Base-by-base conservation (phyloP, 345 rosid genomes). In the Citrus glauca region DNA sequence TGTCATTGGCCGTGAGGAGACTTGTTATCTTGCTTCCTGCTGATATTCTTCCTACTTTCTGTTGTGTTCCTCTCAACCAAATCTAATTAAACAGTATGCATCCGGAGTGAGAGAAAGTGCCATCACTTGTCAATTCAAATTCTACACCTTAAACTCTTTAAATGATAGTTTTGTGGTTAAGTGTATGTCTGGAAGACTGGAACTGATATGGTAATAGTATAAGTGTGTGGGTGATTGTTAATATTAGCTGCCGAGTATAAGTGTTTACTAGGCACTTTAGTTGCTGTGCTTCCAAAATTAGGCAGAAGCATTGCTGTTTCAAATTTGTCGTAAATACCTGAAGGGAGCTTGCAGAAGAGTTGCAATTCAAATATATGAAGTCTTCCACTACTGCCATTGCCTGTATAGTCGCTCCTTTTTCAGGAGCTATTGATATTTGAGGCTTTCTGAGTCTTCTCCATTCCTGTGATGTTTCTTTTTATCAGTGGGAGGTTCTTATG, bases 1-100 rank as follows among this genome's bases (percentile, higher is more conserved):
- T 66, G 72, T 93, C 98, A 60, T 93, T 95, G 40, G 92, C 98
- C 40, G 91, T 89, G 40, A 93, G 88, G 37, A 95, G 89, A 84
- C 97, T 93, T 56, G 97, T 93, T 81, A 95, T 92, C 78, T 78
- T 93, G 88, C 99, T 91, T 66, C 96, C 98, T 70, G 96, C 93
- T 74, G 98, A 91, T 75, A 95, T 73, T 65, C 98, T 92, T 74
- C 98, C 98, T 67, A 92, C 97, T 82, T 92, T 92, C 81, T 93
- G 96, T 11, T 86, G 88, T 78, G 92, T 88, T 37, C 83, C 89
- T 89, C 94, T 91, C 85, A 93, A 71, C 98, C 99, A 95, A 81
- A 95, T 87, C 98, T 93, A 76, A 24, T 81, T 81, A 7, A 48
- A 65, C 6, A 57, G n/a, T 27, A 32, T 13, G 62, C 27, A 63